Conservation (phyloP, 2,329 filamentous ascomycete species). For the Alternaria viburni region DNA sequence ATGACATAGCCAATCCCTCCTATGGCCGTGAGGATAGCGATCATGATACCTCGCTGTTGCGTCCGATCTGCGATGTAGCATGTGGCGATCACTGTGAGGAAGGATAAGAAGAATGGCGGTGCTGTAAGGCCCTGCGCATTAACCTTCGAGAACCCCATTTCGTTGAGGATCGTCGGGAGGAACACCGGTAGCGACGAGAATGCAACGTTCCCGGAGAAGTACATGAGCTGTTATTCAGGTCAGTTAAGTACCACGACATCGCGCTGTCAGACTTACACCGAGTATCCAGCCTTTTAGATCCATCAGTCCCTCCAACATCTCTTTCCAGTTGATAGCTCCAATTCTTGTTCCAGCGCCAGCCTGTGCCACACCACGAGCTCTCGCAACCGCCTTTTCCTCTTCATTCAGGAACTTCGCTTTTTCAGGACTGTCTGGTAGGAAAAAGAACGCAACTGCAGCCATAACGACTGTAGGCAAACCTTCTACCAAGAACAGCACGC, state of each 20-base stretch:
- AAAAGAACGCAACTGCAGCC: slow-evolving; percentile 51
- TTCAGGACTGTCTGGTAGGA: slow-evolving; percentile 54
- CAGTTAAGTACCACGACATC: not conserved
- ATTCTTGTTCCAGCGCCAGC: slow-evolving; percentile 36
- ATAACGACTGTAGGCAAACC: slow-evolving; percentile 54
- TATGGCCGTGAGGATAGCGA: slow-evolving; percentile 62
- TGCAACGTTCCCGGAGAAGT: slow-evolving; percentile 51
- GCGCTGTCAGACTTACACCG: slow-evolving; percentile 28
- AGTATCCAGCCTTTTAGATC: slow-evolving; percentile 46
- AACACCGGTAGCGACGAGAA: slow-evolving; percentile 61
- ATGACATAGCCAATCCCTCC: slow-evolving; percentile 70
- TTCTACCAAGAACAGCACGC: slow-evolving; percentile 59
- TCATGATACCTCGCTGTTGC: slow-evolving; percentile 67
- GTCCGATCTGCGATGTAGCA: slow-evolving; percentile 70
- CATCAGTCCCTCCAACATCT: slow-evolving; percentile 35
- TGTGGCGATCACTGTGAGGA: slow-evolving; percentile 65
- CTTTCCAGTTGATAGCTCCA: slow-evolving; percentile 37
- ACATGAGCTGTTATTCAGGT: slow-evolving; percentile 34
- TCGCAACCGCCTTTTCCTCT: slow-evolving; percentile 47
- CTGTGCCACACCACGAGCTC: slow-evolving; percentile 38
- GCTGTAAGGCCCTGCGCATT: slow-evolving; percentile 75
- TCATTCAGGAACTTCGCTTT: slow-evolving; percentile 52
- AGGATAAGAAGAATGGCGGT: slow-evolving; percentile 72
- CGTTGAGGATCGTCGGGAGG: slow-evolving; percentile 51
- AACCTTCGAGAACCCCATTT: slow-evolving; percentile 71